Evolutionary conservation across 495 filamentous ascomycete species (phyloP), one percentile per base, ranked within the genome.

Genomic region (Rhypophila decipiens): DNA sequence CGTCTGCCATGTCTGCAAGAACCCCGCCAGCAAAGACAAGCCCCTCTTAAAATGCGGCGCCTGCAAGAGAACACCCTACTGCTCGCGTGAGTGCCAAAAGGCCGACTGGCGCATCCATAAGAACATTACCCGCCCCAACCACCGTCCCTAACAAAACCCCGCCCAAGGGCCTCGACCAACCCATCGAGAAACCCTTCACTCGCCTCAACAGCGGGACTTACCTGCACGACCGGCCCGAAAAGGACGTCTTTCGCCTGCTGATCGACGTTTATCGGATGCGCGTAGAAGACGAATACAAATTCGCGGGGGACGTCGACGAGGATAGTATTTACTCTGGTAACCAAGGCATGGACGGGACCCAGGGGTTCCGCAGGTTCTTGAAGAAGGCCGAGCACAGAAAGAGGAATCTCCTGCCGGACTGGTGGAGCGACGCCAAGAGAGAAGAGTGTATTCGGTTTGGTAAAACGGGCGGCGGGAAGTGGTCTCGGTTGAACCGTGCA

Each of bases 191-290:
- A n/a, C n/a, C n/a, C n/a, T n/a, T n/a, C n/a, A n/a, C n/a, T n/a
- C n/a, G n/a, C n/a, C n/a, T n/a, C n/a, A n/a, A n/a, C n/a, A n/a
- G n/a, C n/a, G 48, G 51, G 36, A 67, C 54, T 12, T 73, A 53
- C 44, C 64, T 73, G 4, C 59, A 71, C 55, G 52, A 57, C 39
- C 65, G 68, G 22, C 52, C 70, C 3, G 56, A 73, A 44, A 50
- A 55, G 33, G 72, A 74, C 24, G 64, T 71, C 10, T 73, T 61
- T 54, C 58, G 56, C 31, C 63, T 76, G 0, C 64, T 78, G 21
- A 68, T 77, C 46, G 74, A 78, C 50, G 39, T 47, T 31, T 76
- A 74, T 56, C 71, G 71, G 39, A 35, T 76, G 42, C 64, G 69
- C 8, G 34, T 71, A n/a, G 66, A 71, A 7, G 72, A 78, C 49